phyloP scores from a whole-genome alignment of 2,329 filamentous ascomycete genomes.

The Monosporascus cannonballus region DNA sequence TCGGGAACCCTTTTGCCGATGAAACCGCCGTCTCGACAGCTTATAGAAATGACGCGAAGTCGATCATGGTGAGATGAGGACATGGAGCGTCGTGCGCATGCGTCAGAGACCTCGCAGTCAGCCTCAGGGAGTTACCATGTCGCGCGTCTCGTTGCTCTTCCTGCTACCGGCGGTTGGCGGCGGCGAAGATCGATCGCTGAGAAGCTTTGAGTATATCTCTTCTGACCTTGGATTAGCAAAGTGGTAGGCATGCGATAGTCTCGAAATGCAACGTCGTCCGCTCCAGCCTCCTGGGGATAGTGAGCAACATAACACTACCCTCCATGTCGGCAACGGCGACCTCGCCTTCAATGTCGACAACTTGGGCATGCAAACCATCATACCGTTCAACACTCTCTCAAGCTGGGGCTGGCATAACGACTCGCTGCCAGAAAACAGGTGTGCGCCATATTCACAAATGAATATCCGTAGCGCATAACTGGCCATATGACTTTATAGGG shows the following conservation, averaged over 20 bases:
- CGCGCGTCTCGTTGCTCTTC: conserved; percentile 1
- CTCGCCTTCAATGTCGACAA: conserved; percentile 26
- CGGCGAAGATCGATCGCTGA: conserved; percentile 7
- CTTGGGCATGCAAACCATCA: conserved; percentile 23
- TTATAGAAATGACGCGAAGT: background rate
- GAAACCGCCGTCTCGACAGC: background rate
- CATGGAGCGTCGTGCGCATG: background rate
- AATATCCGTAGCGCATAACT: background rate
- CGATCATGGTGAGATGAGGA: background rate
- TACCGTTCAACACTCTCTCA: conserved; percentile 22
- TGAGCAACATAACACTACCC: conserved; percentile 22
- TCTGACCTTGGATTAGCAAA: background rate
- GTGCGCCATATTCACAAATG: background rate
- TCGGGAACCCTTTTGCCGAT: background rate
- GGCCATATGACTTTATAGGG: conserved; percentile 10
- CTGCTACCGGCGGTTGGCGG: conserved; percentile 4
- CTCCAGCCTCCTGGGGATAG: conserved; percentile 6
- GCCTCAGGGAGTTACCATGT: conserved; percentile 1
- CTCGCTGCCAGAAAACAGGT: conserved; percentile 30
- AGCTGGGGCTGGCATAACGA: conserved; percentile 26
- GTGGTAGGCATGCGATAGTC: conserved; percentile 13
- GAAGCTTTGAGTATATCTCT: background rate
- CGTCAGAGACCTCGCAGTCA: background rate
- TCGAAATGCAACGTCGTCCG: conserved; percentile 18
- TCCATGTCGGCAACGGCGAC: conserved; percentile 24